Conservation (phyloP, 331 rosid genomes). For the Cydonia oblonga region DNA sequence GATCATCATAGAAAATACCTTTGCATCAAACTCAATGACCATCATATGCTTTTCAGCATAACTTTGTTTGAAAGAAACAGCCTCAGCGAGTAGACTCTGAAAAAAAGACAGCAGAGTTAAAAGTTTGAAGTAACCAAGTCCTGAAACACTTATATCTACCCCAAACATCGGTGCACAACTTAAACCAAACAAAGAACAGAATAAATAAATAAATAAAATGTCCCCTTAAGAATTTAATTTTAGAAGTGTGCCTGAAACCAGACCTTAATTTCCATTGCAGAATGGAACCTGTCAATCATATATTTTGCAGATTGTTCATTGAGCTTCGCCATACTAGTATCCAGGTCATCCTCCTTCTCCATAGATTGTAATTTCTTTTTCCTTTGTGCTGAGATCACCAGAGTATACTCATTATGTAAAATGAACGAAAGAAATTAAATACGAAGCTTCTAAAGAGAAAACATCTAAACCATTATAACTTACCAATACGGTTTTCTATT, state of each 20-base stretch:
- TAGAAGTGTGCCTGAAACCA: background rate
- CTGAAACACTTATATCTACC: background rate
- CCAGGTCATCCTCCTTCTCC: conserved; percentile 49
- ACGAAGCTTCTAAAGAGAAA: conserved; percentile 6
- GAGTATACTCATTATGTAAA: conserved; percentile 6
- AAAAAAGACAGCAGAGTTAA: conserved; percentile 2
- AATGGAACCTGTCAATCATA: conserved; percentile 42
- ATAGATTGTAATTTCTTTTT: conserved; percentile 36
- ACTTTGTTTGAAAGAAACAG: conserved; percentile 35
- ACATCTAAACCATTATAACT: conserved; percentile 14
- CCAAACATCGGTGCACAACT: background rate
- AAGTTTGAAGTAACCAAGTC: conserved; percentile 2
- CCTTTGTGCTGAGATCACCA: conserved; percentile 50
- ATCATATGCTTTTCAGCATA: conserved; percentile 52
- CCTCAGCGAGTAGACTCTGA: conserved; percentile 59
- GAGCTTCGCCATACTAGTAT: conserved; percentile 50
- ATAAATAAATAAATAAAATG: too few species aligned
- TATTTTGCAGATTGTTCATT: conserved; percentile 45
- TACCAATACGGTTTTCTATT: conserved; percentile 41
- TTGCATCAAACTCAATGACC: conserved; percentile 57
- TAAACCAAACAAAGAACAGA: background rate
- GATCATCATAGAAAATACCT: conserved; percentile 42
- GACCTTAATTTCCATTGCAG: conserved; percentile 60
- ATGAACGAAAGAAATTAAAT: background rate
- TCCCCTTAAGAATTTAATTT: background rate